Evolutionary conservation across 208 protist species (phyloP), one percentile per base, ranked within the genome.

Genomic region (Trypanosoma mega): DNA sequence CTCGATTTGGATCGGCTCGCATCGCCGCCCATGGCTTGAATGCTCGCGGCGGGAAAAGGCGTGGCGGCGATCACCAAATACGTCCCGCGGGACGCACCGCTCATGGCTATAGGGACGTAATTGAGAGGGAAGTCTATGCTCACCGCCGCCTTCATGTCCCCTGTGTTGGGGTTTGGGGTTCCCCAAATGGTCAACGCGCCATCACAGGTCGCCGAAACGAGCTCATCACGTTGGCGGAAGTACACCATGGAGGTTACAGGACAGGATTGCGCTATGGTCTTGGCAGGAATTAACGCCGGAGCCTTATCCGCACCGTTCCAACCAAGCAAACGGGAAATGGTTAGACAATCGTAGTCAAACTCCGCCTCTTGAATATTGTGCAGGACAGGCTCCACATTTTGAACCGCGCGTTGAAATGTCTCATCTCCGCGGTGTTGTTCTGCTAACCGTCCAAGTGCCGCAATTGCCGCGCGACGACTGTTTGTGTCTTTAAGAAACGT

Each of bases 131-230:
- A 48, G 16, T 76, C 55, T 54, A 85, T 53, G 3, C 51, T 49
- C 11, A 58, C 27, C 24, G 53, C 48, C 9, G 43, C 33, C 16
- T 50, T 36, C 2, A 73, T 59, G 4, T 80, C 73, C 7, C 72
- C 67, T 18, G 29, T 64, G 1, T 48, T 41, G 2, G 46, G 20
- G 55, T 79, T 55, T 18, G 76, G 81, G 26, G 61, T 52, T 2
- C 88, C 89, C 85, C 85, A 95, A 12, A 87, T 58, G 12, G 71
- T 61, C 20, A 92, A 66, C 2, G 74, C 66, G 21, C 89, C 83
- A 41, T 90, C 85, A 51, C 69, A 81, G 48, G 83, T 72, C 1
- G 69, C 80, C 0, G 78, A 76, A 50, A 87, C 70, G 23, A 95
- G 76, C 44, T 95, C 85, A 55, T 95, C 89, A 20, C 83, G 80